Evolutionary conservation across 2,329 filamentous ascomycete species (phyloP), one percentile per base, ranked within the genome.

Genomic region (Alternaria viburni): DNA sequence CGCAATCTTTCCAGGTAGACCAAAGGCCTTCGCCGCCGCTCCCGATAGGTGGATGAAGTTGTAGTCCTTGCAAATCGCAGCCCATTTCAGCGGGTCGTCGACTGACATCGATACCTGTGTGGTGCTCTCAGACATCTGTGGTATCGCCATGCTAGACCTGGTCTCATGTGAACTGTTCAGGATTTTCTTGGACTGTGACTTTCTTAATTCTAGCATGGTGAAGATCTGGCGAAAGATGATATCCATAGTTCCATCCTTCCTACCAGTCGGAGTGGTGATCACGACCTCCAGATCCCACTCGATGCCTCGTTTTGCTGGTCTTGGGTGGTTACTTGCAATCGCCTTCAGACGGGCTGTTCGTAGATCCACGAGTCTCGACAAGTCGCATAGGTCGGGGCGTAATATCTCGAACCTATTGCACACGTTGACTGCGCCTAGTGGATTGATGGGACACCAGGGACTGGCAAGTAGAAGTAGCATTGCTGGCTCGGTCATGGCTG

Each of bases 381-480:
- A 23, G 3, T 44, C 43, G 43, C 54, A 64, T 13, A 64, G 54
- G 25, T 64, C 52, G 11, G 54, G 57, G 26, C 46, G 47, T 17
- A 64, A 30, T 13, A 64, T 5, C 7, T 64, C 57, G 19, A 61
- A 64, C 30, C 52, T 44, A 19, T 64, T 64, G 30, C 57, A 57
- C 26, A 61, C 61, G 32, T 64, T 64, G 12, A 61, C 61, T 3
- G 57, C 57, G n/a, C 61, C 61, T 6, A 57, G 43, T 6, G 61
- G 57, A 45, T 52, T 64, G 47, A 61, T 54, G 6, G 61, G 61
- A 44, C 57, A 64, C 21, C 25, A 28, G 6, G 50, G 57, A 28
- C 47, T 64, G 4, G 58, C 32, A 32, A 64, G 54, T n/a, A 61
- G 58, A 25, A 64, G 43, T 23, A 64, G 58, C 61, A 64, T 64